A percentile compares a stretch with the other conserved stretches of the same genome.
phyloP scores from a whole-genome alignment of 768 basidiomycete genomes.

The Lentinula raphanica region DNA sequence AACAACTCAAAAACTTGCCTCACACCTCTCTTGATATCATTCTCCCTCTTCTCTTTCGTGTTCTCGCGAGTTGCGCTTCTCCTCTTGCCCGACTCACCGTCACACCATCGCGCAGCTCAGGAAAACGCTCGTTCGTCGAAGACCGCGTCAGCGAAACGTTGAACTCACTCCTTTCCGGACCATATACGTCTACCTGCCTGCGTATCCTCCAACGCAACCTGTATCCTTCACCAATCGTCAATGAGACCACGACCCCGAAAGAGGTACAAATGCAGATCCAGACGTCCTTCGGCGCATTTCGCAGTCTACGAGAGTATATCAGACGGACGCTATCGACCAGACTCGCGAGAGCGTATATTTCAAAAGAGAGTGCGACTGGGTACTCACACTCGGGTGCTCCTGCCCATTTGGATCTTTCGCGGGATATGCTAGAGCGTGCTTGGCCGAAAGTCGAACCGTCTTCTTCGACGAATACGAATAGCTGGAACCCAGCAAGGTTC shows the following conservation, averaged over 20 bases:
- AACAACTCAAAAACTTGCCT: conserved; percentile 7
- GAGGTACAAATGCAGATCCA: conserved; percentile 29
- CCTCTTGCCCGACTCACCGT: conserved; percentile 68
- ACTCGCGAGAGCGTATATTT: conserved; percentile 64
- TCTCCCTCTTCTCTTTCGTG: conserved; percentile 70
- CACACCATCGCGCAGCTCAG: conserved; percentile 20
- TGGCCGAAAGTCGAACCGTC: conserved; percentile 62
- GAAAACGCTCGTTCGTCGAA: conserved; percentile 38
- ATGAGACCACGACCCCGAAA: conserved; percentile 10
- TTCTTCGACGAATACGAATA: conserved; percentile 29
- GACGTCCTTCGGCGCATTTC: conserved; percentile 53
- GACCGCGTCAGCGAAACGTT: conserved; percentile 54
- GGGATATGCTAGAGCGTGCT: conserved; percentile 63
- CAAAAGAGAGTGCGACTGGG: conserved; percentile 42
- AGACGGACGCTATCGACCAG: conserved; percentile 56
- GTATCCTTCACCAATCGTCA: conserved; percentile 35
- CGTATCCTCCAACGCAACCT: conserved; percentile 55
- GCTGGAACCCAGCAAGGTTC: conserved; percentile 62
- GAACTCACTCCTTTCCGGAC: conserved; percentile 53
- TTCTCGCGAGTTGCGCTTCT: conserved; percentile 57
- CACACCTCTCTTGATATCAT: conserved; percentile 27
- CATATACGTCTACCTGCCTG: conserved; percentile 63
- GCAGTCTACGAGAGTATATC: conserved; percentile 59
- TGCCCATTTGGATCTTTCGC: conserved; percentile 53
- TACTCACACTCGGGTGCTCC: conserved; percentile 61